Base-by-base conservation (phyloP, 2,329 filamentous ascomycete species). In the Aureobasidium sp. region DNA sequence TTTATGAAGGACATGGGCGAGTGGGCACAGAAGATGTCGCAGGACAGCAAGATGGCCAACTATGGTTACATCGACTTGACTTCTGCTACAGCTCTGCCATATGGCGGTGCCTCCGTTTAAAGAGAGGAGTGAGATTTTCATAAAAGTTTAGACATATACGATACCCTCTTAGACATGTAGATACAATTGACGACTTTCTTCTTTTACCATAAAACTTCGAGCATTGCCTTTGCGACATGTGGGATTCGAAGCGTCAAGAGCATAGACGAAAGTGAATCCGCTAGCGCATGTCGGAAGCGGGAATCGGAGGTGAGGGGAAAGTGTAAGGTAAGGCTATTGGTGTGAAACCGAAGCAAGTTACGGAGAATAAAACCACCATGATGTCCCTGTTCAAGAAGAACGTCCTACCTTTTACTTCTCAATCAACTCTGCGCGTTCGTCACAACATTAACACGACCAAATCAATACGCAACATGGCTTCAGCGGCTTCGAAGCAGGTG, bases 1-100 rank as follows among this genome's bases (percentile, higher is more conserved):
- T 82, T 82, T 66, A 68, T 74, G 71, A 76, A 79, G 68, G 79
- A 81, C 67, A 73, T 82, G 72, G 72, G 70, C 1, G 67, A 66
- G 15, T 82, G 78, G 78, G 67, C 63, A 1, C 63, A 76, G 66
- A 76, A 74, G 63, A 69, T 77, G 69, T 70, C 66, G 8, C 68
- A 70, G 8, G 75, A 81, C 63, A 72, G 71, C 54, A 71, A 71
- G 19, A 68, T 71, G 64, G 70, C 69, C 59, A 71, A 74, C 63
- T 79, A 75, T 68, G 79, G 78, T 0, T 80, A 74, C 66, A 69
- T 80, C 27, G 79, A 81, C 64, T 65, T 79, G 24, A 69, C 69
- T 60, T 77, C 70, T 56, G 67, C 72, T 4, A 61, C 68, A 61
- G 65, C 69, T 5, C 68, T 74, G 24, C 75, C 76, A 12, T 79